Conservation (phyloP, 2,329 filamentous ascomycete species). For the Orbilia oligospora region DNA sequence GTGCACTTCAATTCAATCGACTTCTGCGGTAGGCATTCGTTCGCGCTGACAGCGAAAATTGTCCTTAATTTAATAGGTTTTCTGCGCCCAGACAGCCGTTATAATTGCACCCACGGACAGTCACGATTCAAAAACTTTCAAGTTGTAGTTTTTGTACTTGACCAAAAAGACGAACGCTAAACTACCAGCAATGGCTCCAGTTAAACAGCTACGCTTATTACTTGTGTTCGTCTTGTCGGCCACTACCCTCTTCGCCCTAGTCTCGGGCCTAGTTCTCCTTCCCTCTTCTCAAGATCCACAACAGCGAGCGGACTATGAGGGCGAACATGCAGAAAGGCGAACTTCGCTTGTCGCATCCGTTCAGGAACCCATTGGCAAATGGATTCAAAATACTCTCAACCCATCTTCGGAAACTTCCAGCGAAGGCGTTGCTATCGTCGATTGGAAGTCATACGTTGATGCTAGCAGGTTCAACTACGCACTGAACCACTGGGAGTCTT, state of each 20-base stretch:
- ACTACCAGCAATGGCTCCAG: neutral
- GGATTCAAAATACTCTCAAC: neutral
- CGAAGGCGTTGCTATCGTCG: slow-evolving; percentile 6
- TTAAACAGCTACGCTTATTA: neutral
- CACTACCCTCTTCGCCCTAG: neutral
- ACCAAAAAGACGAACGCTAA: neutral
- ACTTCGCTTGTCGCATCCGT: neutral
- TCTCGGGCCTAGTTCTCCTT: neutral
- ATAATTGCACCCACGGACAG: too few relatives aligned
- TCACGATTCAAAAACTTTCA: too few relatives aligned
- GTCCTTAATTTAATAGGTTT: too few relatives aligned
- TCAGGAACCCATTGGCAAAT: neutral
- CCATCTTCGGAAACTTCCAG: neutral
- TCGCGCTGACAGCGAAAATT: too few relatives aligned
- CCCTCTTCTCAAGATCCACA: neutral
- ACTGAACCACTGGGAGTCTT: neutral
- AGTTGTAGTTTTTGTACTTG: too few relatives aligned
- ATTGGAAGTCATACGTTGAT: slow-evolving; percentile 6
- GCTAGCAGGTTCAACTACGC: neutral
- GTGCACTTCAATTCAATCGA: too few relatives aligned
- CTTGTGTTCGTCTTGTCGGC: neutral
- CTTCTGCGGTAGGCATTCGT: too few relatives aligned
- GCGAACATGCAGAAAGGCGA: neutral
- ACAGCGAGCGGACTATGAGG: neutral
- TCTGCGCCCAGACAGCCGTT: too few relatives aligned